Conservation (phyloP, 225 moss, liverwort and hornwort species). For the Pseudoscleropodium purum region DNA sequence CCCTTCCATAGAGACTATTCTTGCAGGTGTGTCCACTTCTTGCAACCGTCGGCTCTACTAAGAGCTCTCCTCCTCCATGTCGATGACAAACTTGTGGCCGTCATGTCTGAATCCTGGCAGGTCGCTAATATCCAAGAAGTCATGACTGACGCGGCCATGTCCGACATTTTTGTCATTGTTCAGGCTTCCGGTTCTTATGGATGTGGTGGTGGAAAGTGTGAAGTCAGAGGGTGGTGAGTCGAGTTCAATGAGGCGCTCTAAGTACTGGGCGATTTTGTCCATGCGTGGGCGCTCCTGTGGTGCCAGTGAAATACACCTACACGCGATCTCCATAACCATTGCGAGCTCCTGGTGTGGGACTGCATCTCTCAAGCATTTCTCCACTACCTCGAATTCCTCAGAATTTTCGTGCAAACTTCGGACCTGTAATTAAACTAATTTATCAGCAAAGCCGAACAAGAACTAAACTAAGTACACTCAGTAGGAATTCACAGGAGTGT, state of each 20-base stretch:
- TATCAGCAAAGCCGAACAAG: background rate
- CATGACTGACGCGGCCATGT: background rate
- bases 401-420: constrained; percentile 12
- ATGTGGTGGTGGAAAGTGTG: constrained; percentile 18
- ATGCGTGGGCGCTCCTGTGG: constrained; percentile 32
- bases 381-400: constrained; percentile 33
- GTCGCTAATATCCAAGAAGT: constrained; percentile 27
- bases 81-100: constrained; percentile 30
- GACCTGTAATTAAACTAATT: constrained; percentile 3
- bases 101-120: constrained; percentile 36
- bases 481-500: background rate
- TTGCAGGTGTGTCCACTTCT: background rate
- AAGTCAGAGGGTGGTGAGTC: constrained; percentile 15
- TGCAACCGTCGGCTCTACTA: background rate
- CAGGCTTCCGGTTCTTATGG: constrained; percentile 1
- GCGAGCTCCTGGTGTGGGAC: constrained; percentile 22
- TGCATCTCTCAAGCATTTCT: constrained; percentile 24
- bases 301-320: constrained; percentile 29
- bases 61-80: background rate
- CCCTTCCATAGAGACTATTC: background rate
- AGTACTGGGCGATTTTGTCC: constrained; percentile 36
- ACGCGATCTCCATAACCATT: constrained; percentile 38
- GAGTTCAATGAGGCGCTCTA: constrained; percentile 17
- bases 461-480: background rate
- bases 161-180: background rate